These are phyloP conservation scores for Microcos paniculata DNA, from an alignment of 345 rosid species.

Conservation along the genomic window DNA sequence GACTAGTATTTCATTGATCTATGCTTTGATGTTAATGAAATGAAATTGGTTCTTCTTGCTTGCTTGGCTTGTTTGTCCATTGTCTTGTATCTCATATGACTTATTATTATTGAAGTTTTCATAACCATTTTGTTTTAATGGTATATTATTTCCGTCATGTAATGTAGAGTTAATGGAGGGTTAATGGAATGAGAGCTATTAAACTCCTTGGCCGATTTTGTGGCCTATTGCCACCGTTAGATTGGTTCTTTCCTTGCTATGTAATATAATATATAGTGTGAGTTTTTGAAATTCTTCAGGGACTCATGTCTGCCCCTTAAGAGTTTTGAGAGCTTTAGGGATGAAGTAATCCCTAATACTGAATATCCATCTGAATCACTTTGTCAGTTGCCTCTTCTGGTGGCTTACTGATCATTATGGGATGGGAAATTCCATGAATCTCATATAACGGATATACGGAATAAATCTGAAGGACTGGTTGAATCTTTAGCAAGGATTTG, in stretches of 20 bases:
- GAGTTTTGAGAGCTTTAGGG: slow-evolving; percentile 7
- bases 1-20: too few relatives aligned
- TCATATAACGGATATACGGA: neutral
- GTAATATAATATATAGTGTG: neutral
- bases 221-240: neutral
- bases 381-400: too few relatives aligned
- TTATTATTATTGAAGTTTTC: neutral
- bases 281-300: neutral
- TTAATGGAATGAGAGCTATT: too few relatives aligned
- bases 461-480: neutral
- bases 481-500: neutral
- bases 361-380: neutral
- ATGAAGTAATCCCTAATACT: neutral
- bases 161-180: too few relatives aligned
- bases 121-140: neutral
- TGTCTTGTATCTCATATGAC: neutral
- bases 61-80: neutral
- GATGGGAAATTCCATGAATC: neutral
- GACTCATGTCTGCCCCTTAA: neutral
- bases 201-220: too few relatives aligned
- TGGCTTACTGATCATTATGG: slow-evolving; percentile 1
- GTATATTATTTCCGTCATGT: neutral
- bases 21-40: neutral
- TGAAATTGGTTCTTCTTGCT: too few relatives aligned
- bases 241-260: neutral